Evolutionary conservation across 257 asterid genomes (phyloP), one percentile per base, ranked within the genome.

Genomic region (Asclepias syriaca): DNA sequence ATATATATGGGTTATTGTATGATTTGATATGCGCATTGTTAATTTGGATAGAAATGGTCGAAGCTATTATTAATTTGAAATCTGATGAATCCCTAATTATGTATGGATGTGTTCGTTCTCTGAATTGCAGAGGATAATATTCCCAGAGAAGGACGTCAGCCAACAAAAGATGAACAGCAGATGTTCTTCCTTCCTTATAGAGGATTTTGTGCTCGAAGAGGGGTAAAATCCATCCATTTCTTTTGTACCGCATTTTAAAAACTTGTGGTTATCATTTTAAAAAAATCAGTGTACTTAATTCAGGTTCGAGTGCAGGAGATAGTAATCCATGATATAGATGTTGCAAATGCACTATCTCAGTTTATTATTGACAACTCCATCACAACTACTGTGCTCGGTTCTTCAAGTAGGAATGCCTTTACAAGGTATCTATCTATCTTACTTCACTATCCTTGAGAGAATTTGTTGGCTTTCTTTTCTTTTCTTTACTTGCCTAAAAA

Each of bases 121-220:
- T 22, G 5, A 57, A 58, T 40, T 69, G 86, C 87, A 89, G 97
- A 79, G 72, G 90, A 83, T 61, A 67, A 16, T 46, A 65, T 73
- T 40, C 72, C 88, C 0, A 81, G 32, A 72, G 86, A 79, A 70
- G 93, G 90, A n/a, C 78, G 89, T 0, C 74, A 86, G 16, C 92
- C 93, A 19, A 83, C 84, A 15, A 76, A 73, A 58, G 80, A 86
- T 63, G 98, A 90, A 77, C 55, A 78, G 84, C 91, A 86, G 43
- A 91, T 74, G 34, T 73, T 90, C 48, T 93, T 90, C 85, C 90
- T 93, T 79, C 96, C 96, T 5, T 89, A 74, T 53, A 91, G 96
- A 24, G 87, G 97, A 75, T 81, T 86, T 68, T 93, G 96, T 81
- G 96, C 96, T 78, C 87, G 94, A 29, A 89, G 87, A 81, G 95